Evolutionary conservation across 768 basidiomycete species (phyloP), one percentile per base, ranked within the genome.

Genomic region (Postia placenta): DNA sequence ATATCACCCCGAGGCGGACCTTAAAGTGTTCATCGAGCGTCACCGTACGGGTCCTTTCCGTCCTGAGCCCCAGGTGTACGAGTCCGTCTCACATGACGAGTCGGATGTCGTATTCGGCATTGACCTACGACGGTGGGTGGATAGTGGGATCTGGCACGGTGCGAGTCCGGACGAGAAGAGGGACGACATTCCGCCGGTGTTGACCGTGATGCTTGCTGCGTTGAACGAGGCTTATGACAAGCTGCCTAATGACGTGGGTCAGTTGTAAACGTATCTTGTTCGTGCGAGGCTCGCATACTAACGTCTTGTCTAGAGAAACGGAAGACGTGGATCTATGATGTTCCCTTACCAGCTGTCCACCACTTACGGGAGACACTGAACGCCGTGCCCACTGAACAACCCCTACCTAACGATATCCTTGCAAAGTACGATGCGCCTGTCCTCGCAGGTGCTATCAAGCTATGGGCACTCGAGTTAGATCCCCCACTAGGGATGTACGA

Each of bases 241-340:
- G 47, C 68, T 87, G 0, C 69, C 81, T 0, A 72, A 70, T 46
- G 87, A 95, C 55, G 68, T 68, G 24, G 83, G 87, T 87, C 49
- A 60, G 79, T 58, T 35, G 27, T 17, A 17, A 39, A 39, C 15
- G 30, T 15, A 33, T 7, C 15, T 3, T 19, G 27, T n/a, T 1
- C 19, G n/a, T n/a, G n/a, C n/a, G n/a, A 19, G 24, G 27, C 43
- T 48, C 14, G 47, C 25, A 4, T 25, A 23, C 1, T 15, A 5
- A 27, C 24, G 28, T 44, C n/a, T 19, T 47, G 11, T 28, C 3
- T 61, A 83, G 93, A 94, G 64, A 86, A 81, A 62, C 82, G 94
- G 50, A 92, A 86, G 69, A 71, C 85, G 3, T 97, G 94, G 94
- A 89, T 97, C 47, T 98, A 96, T 66, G 92, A 97, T 58, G 87